A percentile compares a stretch with the other conserved stretches of the same genome.
Conservation (phyloP, 2,329 filamentous ascomycete genomes). For the Fusarium vanettenii region DNA sequence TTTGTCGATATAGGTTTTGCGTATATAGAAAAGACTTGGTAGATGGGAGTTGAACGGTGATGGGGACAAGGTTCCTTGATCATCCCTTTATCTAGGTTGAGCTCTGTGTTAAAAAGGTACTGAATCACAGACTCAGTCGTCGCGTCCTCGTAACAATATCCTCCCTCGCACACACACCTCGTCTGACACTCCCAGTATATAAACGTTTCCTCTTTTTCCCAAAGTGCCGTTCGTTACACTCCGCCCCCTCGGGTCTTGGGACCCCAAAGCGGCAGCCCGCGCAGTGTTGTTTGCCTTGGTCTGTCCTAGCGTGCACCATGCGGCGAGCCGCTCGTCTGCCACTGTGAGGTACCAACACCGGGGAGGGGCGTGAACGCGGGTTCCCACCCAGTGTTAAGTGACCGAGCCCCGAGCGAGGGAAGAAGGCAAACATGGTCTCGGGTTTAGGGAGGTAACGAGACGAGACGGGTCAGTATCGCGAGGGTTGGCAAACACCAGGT, state of each 20-base stretch:
- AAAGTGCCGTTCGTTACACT: constrained; percentile 31
- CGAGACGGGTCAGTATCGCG: constrained; percentile 36
- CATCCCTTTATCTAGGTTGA: neutral
- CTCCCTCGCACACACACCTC: constrained; percentile 6
- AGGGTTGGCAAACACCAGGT: neutral
- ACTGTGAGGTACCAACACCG: constrained; percentile 6
- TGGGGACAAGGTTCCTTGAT: neutral
- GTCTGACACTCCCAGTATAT: constrained; percentile 13
- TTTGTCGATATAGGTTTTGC: neutral
- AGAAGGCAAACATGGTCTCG: constrained; percentile 31
- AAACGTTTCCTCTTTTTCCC: neutral
- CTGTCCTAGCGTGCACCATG: constrained; percentile 23
- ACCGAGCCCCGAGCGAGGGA: constrained; percentile 21
- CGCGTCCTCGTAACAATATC: neutral
- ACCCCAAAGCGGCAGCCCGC: constrained; percentile 21
- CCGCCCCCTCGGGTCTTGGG: constrained; percentile 27
- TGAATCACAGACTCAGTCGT: neutral
- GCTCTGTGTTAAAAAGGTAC: neutral
- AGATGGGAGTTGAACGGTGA: neutral
- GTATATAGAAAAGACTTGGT: neutral
- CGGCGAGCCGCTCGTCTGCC: constrained; percentile 23
- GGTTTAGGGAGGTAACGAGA: constrained; percentile 28
- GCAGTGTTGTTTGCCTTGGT: constrained; percentile 26
- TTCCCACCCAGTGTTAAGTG: neutral
- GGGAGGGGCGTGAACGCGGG: constrained; percentile 4